These are phyloP conservation scores for Viola pubescens DNA, from an alignment of 441 rosid species.

Conservation along the genomic window DNA sequence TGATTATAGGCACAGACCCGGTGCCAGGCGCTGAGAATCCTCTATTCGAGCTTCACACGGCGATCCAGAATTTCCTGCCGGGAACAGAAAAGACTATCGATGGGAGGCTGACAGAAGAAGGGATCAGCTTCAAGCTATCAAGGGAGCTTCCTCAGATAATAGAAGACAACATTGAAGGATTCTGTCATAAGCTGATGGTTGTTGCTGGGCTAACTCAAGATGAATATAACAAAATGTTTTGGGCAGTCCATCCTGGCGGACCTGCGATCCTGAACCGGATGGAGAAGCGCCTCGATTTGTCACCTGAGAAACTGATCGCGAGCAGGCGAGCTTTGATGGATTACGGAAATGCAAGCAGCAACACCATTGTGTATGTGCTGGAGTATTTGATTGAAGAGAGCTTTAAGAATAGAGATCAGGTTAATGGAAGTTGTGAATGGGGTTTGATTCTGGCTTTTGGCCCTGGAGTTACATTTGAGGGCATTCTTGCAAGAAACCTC, in stretches of 20 bases:
- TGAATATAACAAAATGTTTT: constrained; percentile 68
- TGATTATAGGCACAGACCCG: constrained; percentile 76
- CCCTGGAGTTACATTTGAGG: constrained; percentile 91
- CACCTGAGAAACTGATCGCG: constrained; percentile 63
- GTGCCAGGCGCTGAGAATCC: constrained; percentile 45
- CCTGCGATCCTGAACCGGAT: constrained; percentile 83
- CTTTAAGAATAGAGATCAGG: constrained; percentile 28
- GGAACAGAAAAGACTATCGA: constrained; percentile 72
- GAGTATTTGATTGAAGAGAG: constrained; percentile 84
- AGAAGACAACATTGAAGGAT: constrained; percentile 73
- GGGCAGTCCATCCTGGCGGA: constrained; percentile 99
- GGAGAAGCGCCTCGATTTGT: constrained; percentile 63
- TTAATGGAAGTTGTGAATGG: constrained; percentile 38
- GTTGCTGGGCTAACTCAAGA: constrained; percentile 30
- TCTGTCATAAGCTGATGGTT: constrained; percentile 57
- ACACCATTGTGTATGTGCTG: constrained; percentile 78
- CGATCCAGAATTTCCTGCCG: constrained; percentile 79
- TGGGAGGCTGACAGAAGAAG: constrained; percentile 78
- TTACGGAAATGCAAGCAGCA: constrained; percentile 92
- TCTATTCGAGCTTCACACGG: constrained; percentile 82
- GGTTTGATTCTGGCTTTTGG: constrained; percentile 90
- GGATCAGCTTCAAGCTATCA: constrained; percentile 77
- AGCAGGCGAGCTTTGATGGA: constrained; percentile 87
- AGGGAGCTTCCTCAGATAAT: constrained; percentile 91
- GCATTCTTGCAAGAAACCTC: constrained; percentile 90